Conservation (phyloP, 371 early-diverging fungal species). For the Circinella umbellata region DNA sequence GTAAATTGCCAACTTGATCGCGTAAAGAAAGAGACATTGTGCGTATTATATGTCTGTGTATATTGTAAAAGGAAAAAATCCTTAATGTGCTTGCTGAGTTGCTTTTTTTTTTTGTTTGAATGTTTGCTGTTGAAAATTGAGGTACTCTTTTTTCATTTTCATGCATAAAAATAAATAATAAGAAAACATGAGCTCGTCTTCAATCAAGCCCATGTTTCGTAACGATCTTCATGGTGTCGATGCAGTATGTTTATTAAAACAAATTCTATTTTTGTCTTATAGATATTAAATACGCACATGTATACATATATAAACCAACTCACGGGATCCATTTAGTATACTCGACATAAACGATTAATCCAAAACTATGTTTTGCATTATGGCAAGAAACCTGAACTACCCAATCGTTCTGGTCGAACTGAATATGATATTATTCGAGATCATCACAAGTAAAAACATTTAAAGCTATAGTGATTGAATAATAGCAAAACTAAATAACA, state of each 20-base stretch:
- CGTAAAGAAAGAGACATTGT: constrained; percentile 43
- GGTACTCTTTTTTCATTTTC: too few species aligned
- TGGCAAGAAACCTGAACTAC: constrained; percentile 11
- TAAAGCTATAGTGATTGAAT: constrained; percentile 29
- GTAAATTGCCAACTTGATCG: constrained; percentile 46
- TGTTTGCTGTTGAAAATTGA: too few species aligned
- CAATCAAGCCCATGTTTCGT: constrained; percentile 30
- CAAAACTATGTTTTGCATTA: constrained; percentile 53
- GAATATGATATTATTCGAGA: constrained; percentile 62
- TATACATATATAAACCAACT: not conserved
- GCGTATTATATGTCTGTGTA: not conserved
- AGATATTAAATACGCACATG: too few species aligned
- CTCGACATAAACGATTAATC: constrained; percentile 62
- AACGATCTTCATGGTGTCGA: constrained; percentile 41
- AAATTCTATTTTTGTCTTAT: not conserved
- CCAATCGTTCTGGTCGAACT: constrained; percentile 43
- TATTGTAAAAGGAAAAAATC: not conserved
- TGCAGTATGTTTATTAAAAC: constrained; percentile 34
- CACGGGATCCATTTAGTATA: constrained; percentile 30
- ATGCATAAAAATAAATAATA: not conserved
- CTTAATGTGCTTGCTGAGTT: not conserved
- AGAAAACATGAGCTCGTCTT: constrained; percentile 22
- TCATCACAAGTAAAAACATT: constrained; percentile 26
- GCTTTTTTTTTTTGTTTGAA: too few species aligned
- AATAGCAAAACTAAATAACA: constrained; percentile 17